These are phyloP conservation scores for Phytophthora litchii DNA, from an alignment of 352 stramenopile genomes.

Conservation along the genomic window DNA sequence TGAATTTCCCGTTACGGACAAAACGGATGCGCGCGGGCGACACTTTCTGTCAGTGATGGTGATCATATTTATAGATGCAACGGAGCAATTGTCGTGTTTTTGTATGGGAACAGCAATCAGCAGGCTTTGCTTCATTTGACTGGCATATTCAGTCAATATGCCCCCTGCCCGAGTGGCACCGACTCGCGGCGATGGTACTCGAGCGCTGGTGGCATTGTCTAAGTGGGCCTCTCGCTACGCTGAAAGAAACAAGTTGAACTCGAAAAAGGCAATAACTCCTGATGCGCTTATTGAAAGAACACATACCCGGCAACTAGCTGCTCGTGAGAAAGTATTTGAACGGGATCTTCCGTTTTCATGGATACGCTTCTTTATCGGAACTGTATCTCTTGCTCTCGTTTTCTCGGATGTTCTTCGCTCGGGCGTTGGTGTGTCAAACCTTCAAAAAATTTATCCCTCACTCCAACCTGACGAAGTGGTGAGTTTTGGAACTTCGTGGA, in stretches of 20 bases:
- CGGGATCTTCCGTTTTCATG: constrained; percentile 38
- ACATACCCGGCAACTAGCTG: constrained; percentile 17
- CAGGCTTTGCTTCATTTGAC: not conserved
- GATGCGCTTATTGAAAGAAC: constrained; percentile 30
- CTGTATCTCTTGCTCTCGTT: constrained; percentile 35
- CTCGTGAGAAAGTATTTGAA: constrained; percentile 31
- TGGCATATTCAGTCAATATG: constrained; percentile 11
- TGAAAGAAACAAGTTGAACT: constrained; percentile 17
- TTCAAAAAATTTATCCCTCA: constrained; percentile 19
- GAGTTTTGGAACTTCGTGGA: constrained; percentile 39
- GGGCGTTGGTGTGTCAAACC: constrained; percentile 30
- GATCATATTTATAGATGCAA: constrained; percentile 17
- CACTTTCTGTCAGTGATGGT: not conserved
- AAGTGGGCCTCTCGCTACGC: constrained; percentile 19
- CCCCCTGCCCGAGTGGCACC: constrained; percentile 9
- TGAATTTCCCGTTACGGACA: not conserved
- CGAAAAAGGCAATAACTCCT: constrained; percentile 12
- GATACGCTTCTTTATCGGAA: constrained; percentile 24
- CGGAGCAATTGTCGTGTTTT: constrained; percentile 1
- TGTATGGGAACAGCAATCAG: constrained; percentile 17
- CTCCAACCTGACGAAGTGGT: constrained; percentile 43
- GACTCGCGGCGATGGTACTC: constrained; percentile 8
- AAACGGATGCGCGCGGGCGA: constrained; percentile 10
- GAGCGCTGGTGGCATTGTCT: constrained; percentile 16
- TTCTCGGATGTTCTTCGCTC: constrained; percentile 41